Base-by-base conservation (phyloP, 768 basidiomycete species). In the Dictyophora rubrovolvata region DNA sequence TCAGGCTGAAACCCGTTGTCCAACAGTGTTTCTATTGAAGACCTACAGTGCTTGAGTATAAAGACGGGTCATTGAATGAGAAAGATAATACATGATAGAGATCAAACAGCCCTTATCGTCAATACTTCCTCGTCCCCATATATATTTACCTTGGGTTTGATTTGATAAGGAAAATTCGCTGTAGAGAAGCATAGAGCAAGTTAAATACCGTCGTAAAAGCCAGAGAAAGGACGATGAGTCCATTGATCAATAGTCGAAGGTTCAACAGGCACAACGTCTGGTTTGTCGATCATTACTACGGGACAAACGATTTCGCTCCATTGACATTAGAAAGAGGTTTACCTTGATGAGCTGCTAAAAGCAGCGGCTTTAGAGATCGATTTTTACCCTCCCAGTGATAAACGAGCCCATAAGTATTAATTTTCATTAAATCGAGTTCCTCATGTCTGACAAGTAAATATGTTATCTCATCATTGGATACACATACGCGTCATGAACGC, bases 41-140 rank as follows among this genome's bases (percentile, higher is more conserved):
- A 70, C 59, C 79, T 80, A 56, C 53, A 1, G 36, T n/a, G 17
- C 33, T 42, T 16, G 22, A 28, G 20, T 54, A n/a, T 56, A 42
- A 28, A 22, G 53, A 22, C 48, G 52, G 35, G 16, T 17, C 28
- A 56, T 46, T 53, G n/a, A 59, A 8, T 28, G n/a, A 35, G 60
- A 1, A 60, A 16, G 35, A 14, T 23, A 70, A 59, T 65, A 85
- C 86, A 86, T 72, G 65, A 80, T 80, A n/a, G 79, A 79, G 56
- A 87, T 81, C 51, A 87, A 66, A n/a, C 81, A 83, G 51, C 78
- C 80, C 73, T 93, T 93, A 71, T 89, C 86, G 65, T 92, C 89
- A 2, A 73, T 74, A 52, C 79, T 77, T 42, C 89, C 89, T 8
- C 89, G 76, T 6, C 89, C 89, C 87, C 87, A 90, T 17, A 92